Evolutionary conservation across 345 rosid species (phyloP), one percentile per base, ranked within the genome.

Genomic region (Barbarea vulgaris): DNA sequence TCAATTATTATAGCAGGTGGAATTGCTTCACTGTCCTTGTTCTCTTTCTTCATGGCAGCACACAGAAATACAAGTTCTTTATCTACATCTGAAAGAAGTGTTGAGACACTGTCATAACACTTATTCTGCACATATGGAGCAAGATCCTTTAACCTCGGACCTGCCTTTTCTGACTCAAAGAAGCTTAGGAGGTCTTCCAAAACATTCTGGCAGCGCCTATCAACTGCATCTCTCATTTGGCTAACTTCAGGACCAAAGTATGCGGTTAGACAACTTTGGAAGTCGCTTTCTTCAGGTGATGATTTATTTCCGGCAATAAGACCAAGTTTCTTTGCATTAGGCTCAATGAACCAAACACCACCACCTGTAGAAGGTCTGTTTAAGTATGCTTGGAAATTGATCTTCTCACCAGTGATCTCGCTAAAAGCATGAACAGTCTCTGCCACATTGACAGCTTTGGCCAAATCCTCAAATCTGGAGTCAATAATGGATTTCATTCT

Each of bases 301-400:
- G 77, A 74, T 79, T 85, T 88, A 76, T 77, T 74, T 41, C 87
- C 87, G 36, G 84, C 72, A 54, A 77, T 33, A 24, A 67, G 59
- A 81, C 75, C 81, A 78, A 74, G 68, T 87, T 86, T 93, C 83
- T 84, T 86, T 27, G 77, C 47, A 65, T 82, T 86, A 77, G 96
- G 85, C 70, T 95, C 99, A 18, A 89, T 84, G 77, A 92, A 95
- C 99, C 99, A 95, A 78, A 95, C 87, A 64, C 98, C 96, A 64
- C 96, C 99, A 61, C 96, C 97, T 6, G 88, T 85, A 22, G 91
- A 87, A 63, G 94, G 93, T 74, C 89, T 91, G 80, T 81, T 89
- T 82, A 95, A 83, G 81, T 89, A 90, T 44, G 88, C 89, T 47
- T 86, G 89, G 84, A 88, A 91, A 79, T 90, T 88, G 41, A 84